Percentiles rank a stretch among this genome's conserved stretches.
Conservation (phyloP, 2,329 filamentous ascomycete genomes). For the Sclerotinia glacialis region DNA sequence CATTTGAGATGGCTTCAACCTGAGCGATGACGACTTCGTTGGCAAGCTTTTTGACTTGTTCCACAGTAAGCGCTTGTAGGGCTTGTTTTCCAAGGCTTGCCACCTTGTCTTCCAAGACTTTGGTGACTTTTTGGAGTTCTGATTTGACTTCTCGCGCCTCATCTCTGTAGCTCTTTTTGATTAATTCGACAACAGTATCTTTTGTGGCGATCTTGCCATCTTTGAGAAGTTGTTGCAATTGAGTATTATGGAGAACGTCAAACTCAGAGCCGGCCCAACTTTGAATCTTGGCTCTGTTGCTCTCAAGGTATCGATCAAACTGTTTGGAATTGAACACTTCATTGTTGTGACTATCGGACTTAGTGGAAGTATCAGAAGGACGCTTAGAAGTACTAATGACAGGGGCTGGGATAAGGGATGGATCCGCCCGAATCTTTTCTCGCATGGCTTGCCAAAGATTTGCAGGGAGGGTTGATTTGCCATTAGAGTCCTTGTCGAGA, state of each 20-base stretch:
- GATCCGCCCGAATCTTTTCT: constrained; percentile 50
- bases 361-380: not conserved
- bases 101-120: constrained; percentile 27
- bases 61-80: constrained; percentile 18
- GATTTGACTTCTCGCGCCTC: constrained; percentile 20
- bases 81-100: constrained; percentile 24
- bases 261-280: constrained; percentile 26
- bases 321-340: constrained; percentile 3
- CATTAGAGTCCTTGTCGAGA: constrained; percentile 52
- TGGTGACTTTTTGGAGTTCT: constrained; percentile 27
- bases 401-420: constrained; percentile 4
- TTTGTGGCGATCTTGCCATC: constrained; percentile 29
- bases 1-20: constrained; percentile 33
- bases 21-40: constrained; percentile 29
- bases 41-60: constrained; percentile 29
- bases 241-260: constrained; percentile 26
- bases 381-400: not conserved
- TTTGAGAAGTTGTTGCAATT: constrained; percentile 23
- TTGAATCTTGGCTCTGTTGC: constrained; percentile 21
- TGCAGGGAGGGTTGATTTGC: constrained; percentile 53
- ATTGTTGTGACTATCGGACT: not conserved
- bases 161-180: constrained; percentile 73
- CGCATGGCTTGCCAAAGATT: constrained; percentile 65
- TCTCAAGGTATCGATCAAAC: constrained; percentile 23
- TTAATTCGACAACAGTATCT: constrained; percentile 75